phyloP scores from a whole-genome alignment of 1,284 basidiomycete genomes.

The Austropuccinia psidii region DNA sequence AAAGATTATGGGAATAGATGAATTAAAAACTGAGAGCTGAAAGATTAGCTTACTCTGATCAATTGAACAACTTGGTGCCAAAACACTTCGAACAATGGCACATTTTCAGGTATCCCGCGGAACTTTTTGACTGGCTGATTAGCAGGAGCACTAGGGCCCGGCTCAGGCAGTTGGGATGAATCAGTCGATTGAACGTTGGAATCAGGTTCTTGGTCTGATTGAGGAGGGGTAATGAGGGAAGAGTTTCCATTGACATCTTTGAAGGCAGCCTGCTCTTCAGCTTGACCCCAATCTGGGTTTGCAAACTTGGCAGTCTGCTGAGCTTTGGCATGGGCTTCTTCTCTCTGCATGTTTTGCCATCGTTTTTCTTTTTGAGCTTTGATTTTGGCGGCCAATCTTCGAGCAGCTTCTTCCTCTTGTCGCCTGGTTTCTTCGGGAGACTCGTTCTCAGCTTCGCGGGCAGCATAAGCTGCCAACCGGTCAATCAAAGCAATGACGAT shows the following conservation, averaged over 20 bases:
- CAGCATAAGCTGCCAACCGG: conserved; percentile 84
- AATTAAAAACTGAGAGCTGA: background rate
- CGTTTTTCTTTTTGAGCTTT: conserved; percentile 60
- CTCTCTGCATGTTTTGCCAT: conserved; percentile 49
- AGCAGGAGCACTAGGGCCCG: conserved; percentile 23
- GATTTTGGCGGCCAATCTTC: conserved; percentile 73
- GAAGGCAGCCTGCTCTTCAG: conserved; percentile 35
- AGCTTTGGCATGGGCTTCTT: conserved; percentile 50
- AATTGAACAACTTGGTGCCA: conserved; percentile 97
- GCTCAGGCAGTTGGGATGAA: background rate
- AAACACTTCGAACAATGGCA: conserved; percentile 88
- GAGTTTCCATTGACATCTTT: conserved; percentile 31
- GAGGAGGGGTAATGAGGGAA: background rate
- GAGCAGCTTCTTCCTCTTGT: conserved; percentile 81
- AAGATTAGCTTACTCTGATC: conserved; percentile 62
- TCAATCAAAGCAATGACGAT: conserved; percentile 94
- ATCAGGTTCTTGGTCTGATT: conserved; percentile 38
- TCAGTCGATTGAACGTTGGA: background rate
- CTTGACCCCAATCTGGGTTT: conserved; percentile 45
- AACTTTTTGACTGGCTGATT: conserved; percentile 52
- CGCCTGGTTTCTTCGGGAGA: conserved; percentile 81
- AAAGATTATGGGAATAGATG: conserved; percentile 2
- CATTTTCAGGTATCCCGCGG: conserved; percentile 83
- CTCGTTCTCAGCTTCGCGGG: conserved; percentile 84
- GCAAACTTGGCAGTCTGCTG: conserved; percentile 39